A percentile compares a stretch with the other conserved stretches of the same genome.
These are phyloP conservation scores for Pleurotus tuoliensis DNA, from an alignment of 768 basidiomycete genomes.

Conservation along the genomic window DNA sequence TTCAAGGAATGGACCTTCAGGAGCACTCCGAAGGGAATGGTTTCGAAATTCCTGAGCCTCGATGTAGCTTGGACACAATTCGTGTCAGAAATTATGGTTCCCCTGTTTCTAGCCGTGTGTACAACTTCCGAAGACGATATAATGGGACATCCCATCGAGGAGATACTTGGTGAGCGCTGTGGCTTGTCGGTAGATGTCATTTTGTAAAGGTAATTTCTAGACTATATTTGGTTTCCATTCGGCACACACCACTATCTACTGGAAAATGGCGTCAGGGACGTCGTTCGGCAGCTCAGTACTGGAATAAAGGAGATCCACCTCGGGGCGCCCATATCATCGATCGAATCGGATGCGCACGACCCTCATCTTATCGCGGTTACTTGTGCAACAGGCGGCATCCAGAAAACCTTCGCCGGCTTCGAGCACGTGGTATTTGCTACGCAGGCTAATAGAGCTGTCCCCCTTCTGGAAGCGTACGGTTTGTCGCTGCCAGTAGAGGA, in stretches of 20 bases:
- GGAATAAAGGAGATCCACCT: conserved; percentile 51
- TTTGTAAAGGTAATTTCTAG: conserved; percentile 24
- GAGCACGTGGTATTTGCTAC: conserved; percentile 71
- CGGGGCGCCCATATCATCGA: conserved; percentile 43
- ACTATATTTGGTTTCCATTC: conserved; percentile 69
- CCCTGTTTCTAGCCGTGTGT: conserved; percentile 71
- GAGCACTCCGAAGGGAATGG: conserved; percentile 34
- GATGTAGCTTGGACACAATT: conserved; percentile 53
- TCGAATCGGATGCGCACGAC: conserved; percentile 35
- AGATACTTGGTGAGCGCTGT: conserved; percentile 53
- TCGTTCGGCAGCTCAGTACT: conserved; percentile 46
- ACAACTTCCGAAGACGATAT: conserved; percentile 58
- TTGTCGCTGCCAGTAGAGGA: conserved; percentile 28
- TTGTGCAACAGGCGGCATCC: conserved; percentile 26
- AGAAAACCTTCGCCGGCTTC: conserved; percentile 41
- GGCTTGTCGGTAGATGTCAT: neutral
- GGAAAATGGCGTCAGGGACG: conserved; percentile 52
- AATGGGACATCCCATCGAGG: conserved; percentile 54
- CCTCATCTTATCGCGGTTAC: conserved; percentile 32
- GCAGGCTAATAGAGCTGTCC: conserved; percentile 61
- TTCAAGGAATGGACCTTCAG: conserved; percentile 46
- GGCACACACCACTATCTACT: conserved; percentile 69
- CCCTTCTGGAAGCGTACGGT: conserved; percentile 46
- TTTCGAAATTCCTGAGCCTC: conserved; percentile 40
- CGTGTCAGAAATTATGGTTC: conserved; percentile 49